A percentile compares a stretch with the other conserved stretches of the same genome.
phyloP scores from a whole-genome alignment of 306 rosid species.

The Rosa chinensis region DNA sequence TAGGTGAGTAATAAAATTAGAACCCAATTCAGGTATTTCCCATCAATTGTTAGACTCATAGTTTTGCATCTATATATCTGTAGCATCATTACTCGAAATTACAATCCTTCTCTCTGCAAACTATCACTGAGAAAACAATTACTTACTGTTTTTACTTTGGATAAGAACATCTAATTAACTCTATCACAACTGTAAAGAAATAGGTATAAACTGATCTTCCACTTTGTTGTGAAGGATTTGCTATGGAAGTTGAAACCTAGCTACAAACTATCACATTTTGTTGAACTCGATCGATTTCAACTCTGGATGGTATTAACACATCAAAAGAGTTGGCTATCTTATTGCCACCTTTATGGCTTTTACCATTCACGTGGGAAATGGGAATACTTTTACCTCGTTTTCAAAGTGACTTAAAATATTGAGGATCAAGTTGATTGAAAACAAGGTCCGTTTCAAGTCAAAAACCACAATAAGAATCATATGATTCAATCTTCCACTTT shows the following conservation, averaged over 20 bases:
- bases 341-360: not conserved
- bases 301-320: not conserved
- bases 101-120: not conserved
- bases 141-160: not conserved
- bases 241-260: not conserved
- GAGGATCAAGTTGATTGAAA: not conserved
- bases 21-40: no score
- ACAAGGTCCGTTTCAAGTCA: not conserved
- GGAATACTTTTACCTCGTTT: not conserved
- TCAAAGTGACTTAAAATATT: not conserved
- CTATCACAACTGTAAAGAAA: not conserved
- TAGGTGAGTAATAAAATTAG: no score
- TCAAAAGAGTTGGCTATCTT: not conserved
- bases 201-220: no score
- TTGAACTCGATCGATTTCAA: not conserved
- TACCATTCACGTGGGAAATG: not conserved
- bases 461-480: not conserved
- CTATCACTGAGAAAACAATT: not conserved
- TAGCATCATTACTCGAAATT: not conserved
- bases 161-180: not conserved
- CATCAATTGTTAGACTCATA: no score
- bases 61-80: not conserved
- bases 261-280: not conserved
- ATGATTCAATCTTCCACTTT: not conserved
- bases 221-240: not conserved